Evolutionary conservation across 768 basidiomycete species (phyloP).

Genomic region (Russula virescens): DNA sequence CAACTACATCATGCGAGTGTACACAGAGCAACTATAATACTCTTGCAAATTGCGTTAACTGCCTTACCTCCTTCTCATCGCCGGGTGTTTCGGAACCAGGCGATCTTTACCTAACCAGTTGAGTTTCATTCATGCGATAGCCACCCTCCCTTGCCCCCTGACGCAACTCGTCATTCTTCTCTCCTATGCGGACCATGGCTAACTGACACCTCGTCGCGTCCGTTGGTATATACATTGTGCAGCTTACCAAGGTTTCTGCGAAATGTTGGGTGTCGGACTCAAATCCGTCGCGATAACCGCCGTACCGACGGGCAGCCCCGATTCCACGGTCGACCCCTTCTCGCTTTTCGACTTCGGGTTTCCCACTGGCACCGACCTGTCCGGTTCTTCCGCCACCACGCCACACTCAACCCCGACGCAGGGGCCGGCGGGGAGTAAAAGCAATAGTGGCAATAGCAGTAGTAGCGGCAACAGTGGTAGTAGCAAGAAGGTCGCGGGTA

Average conservation of each 20-base stretch:
- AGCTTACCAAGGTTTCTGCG: neutral
- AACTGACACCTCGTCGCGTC: neutral
- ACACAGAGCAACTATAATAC: constrained; percentile 1
- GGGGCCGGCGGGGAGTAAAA: too few relatives aligned
- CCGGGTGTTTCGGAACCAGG: neutral
- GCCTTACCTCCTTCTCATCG: neutral
- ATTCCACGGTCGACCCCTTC: constrained; percentile 1
- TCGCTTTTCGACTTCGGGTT: neutral
- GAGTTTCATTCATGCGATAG: neutral
- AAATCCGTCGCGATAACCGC: neutral
- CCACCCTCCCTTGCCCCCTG: neutral
- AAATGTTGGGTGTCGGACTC: neutral
- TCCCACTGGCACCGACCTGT: neutral
- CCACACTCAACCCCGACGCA: neutral
- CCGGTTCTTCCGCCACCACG: too few relatives aligned
- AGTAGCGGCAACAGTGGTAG: too few relatives aligned
- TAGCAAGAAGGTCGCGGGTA: too few relatives aligned
- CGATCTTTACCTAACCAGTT: neutral
- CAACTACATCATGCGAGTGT: neutral
- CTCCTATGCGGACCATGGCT: neutral
- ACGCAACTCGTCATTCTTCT: neutral
- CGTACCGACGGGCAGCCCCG: neutral
- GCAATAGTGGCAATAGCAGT: too few relatives aligned
- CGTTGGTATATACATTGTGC: neutral
- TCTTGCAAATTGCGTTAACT: neutral